Evolutionary conservation across 2,329 filamentous ascomycete species (phyloP).

Genomic region (Penicillium oxalicum): DNA sequence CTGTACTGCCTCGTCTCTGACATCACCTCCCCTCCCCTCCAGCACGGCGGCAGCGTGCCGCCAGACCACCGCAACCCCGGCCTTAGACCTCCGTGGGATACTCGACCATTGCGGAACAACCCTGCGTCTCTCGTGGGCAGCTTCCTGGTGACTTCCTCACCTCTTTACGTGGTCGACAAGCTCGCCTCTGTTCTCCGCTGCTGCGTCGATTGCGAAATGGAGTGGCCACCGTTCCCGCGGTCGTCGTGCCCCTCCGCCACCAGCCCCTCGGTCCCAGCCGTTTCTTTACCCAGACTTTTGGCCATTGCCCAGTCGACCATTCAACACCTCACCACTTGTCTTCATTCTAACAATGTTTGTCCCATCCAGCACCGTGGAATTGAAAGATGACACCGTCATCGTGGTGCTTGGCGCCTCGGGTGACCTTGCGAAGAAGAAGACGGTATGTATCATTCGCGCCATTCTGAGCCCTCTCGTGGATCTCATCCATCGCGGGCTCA

Average conservation of each 20-base stretch:
- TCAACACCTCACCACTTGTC: not conserved
- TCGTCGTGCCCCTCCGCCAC: conserved; percentile 7
- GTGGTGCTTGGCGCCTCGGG: conserved; percentile 95
- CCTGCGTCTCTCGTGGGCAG: too few species aligned
- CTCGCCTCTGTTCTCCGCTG: not conserved
- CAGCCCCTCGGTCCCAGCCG: conserved; percentile 15
- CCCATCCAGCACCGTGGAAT: conserved; percentile 68
- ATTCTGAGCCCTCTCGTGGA: not conserved
- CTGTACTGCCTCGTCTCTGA: conserved; percentile 26
- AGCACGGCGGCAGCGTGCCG: conserved; percentile 13
- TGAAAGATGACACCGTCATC: conserved; percentile 97
- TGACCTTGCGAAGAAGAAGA: conserved; percentile 99
- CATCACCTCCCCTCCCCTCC: conserved; percentile 31
- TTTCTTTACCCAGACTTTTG: conserved; percentile 13
- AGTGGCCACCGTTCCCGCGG: conserved; percentile 1
- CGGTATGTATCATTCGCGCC: conserved; percentile 52
- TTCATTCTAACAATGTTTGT: conserved; percentile 36
- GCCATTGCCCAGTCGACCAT: conserved; percentile 2
- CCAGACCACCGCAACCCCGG: conserved; percentile 7
- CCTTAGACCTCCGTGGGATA: not conserved
- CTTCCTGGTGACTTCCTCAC: not conserved
- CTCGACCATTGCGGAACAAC: too few species aligned
- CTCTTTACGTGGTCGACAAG: too few species aligned
- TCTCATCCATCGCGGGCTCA: conserved; percentile 2
- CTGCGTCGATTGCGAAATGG: not conserved